phyloP scores from a whole-genome alignment of 73 alveolate genomes.

The Paramecium bursaria region DNA sequence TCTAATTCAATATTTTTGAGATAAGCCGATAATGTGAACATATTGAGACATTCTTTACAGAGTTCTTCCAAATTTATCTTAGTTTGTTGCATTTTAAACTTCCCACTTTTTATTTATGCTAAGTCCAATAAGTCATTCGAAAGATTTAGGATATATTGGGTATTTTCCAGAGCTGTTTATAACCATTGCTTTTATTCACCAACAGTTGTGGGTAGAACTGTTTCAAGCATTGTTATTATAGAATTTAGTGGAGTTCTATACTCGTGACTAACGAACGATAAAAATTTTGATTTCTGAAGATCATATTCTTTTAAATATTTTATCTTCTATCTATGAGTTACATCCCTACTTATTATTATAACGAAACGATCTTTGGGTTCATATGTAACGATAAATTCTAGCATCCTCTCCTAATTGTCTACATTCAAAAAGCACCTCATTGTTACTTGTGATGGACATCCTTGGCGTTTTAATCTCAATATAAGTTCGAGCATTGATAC shows the following conservation, averaged over 20 bases:
- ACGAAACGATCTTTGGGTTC: no score
- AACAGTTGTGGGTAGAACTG: neutral
- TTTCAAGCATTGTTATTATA: slow-evolving; percentile 55
- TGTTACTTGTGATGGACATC: no score
- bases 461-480: no score
- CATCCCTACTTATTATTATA: slow-evolving; percentile 51
- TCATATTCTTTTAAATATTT: slow-evolving; percentile 55
- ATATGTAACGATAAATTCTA: no score
- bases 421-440: no score
- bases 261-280: slow-evolving; percentile 65
- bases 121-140: slow-evolving; percentile 66
- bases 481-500: no score
- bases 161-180: slow-evolving; percentile 48
- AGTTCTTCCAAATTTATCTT: slow-evolving; percentile 49
- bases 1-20: slow-evolving; percentile 1
- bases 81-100: slow-evolving; percentile 26
- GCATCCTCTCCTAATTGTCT: no score
- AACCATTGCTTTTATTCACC: neutral
- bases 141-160: slow-evolving; percentile 46
- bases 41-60: slow-evolving; percentile 25
- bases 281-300: slow-evolving; percentile 56
- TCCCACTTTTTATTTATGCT: slow-evolving; percentile 58
- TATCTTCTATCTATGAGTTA: slow-evolving; percentile 58
- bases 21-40: slow-evolving; percentile 57
- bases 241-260: slow-evolving; percentile 63